Evolutionary conservation across 208 protist species (phyloP), one percentile per base, ranked within the genome.

Genomic region (Crithidia sp.): DNA sequence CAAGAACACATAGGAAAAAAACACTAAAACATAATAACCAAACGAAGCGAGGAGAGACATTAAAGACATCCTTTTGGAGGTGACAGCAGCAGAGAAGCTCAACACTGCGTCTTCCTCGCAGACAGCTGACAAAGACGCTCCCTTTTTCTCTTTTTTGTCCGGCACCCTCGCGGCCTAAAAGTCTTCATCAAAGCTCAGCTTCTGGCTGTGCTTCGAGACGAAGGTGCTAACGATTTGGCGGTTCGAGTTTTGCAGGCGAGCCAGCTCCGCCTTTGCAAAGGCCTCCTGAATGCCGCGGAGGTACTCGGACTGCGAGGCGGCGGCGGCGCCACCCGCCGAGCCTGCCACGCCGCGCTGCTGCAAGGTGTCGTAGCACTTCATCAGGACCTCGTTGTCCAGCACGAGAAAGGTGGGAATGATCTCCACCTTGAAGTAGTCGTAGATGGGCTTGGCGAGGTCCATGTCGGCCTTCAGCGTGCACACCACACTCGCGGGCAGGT

Each of bases 341-440:
- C 69, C 74, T 0, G 44, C 40, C 40, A 76, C n/a, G 2, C 56
- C 63, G 13, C 52, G 73, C 6, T 71, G 63, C 68, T 64, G 72
- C 58, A 76, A 41, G 7, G 28, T 70, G 40, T 76, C 66, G 47
- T 77, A 54, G 65, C 70, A 73, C 37, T 40, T 50, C 76, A 82
- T 76, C 6, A 93, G 80, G 49, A 82, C 60, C 54, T 83, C 74
- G 55, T 94, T 92, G 66, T 93, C 85, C n/a, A 96, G 66, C 36
- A 96, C 62, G 2, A 93, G 55, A 77, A 96, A 94, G 13, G 82
- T 87, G 5, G 92, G 89, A 68, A 96, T 95, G 40, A 94, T 82
- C 60, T 90, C 76, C 9, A 94, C 87, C 43, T 79, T 76, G 59
- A 96, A 89, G 56, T 84, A 81, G 56, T 92, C 83, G 74, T 85